Conservation (phyloP, 2,329 filamentous ascomycete genomes). For the Cercospora nicotianae region DNA sequence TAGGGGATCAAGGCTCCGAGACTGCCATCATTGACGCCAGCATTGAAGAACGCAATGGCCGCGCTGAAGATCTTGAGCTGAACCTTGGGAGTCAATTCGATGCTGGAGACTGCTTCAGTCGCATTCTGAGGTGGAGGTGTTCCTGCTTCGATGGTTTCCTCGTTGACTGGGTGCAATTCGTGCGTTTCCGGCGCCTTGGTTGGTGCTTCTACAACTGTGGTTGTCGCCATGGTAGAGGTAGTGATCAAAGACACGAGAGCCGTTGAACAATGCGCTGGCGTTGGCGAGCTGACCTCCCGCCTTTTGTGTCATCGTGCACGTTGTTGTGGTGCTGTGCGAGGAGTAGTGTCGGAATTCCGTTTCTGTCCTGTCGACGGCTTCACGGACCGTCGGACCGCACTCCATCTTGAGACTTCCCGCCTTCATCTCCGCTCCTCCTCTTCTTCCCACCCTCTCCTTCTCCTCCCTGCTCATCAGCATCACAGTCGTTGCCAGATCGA, state of each 20-base stretch:
- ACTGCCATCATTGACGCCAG: slow-evolving; percentile 65
- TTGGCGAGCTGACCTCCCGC: neutral
- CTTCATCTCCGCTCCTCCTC: neutral
- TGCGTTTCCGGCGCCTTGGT: neutral
- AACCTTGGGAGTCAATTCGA: neutral
- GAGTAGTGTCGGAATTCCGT: neutral
- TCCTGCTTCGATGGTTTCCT: neutral
- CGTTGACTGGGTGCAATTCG: neutral
- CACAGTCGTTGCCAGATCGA: neutral
- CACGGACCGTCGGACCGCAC: neutral
- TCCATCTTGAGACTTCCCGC: neutral
- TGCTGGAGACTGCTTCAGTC: neutral
- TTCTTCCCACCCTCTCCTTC: neutral
- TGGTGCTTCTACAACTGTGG: neutral
- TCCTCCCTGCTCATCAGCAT: neutral
- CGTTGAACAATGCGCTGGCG: slow-evolving; percentile 2
- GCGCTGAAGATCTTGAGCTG: slow-evolving; percentile 55
- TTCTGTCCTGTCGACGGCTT: neutral
- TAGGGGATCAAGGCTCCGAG: slow-evolving; percentile 65
- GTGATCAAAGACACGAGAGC: neutral
- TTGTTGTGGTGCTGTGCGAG: neutral
- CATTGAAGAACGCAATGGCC: slow-evolving; percentile 64
- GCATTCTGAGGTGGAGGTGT: neutral
- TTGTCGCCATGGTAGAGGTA: neutral
- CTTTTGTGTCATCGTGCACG: slow-evolving; percentile 3